Evolutionary conservation across 2,329 filamentous ascomycete species (phyloP), one percentile per base, ranked within the genome.

Genomic region (Hymenoscyphus linearis): DNA sequence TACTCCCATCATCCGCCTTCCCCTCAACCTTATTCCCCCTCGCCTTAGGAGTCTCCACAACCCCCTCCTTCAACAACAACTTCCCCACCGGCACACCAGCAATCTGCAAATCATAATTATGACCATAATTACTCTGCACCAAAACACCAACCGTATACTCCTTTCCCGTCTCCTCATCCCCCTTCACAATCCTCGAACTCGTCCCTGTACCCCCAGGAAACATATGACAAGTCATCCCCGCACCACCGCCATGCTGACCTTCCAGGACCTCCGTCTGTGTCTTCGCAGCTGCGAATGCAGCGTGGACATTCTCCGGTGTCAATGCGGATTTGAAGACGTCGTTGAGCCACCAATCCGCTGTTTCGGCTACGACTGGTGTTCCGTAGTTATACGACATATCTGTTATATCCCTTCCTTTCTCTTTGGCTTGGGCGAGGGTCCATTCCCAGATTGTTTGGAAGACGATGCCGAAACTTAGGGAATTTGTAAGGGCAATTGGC

Each of bases 131-230:
- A 53, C 82, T 80, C 71, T 88, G 85, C 2, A 86, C 83, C 7
- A 90, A 75, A 1, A 82, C 85, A 0, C 77, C 86, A 22, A 89
- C 77, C 0, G 82, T 86, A 67, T 84, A 88, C 2, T 75, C 72
- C 60, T 73, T 77, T 4, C 69, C 65, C 34, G 76, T 76, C 2
- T 60, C 67, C 52, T 76, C 76, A 26, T 76, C 66, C 0, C 81
- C 80, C 1, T 75, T 72, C n/a, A 88, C 78, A 7, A 84, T 65
- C 26, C 86, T 79, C 55, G 80, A 85, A 66, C 81, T 81, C 0
- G 80, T 85, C 1, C 86, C 86, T 0, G 86, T 89, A 0, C 86
- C 86, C 37, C 85, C 86, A 70, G 88, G 88, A 75, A 84, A 87
- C 64, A 80, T 80, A 67, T 87, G 84, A 68, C 83, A 86, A 40